These are phyloP conservation scores for Pilaira anomala DNA, from an alignment of 192 early-diverging fungal genomes.

Conservation along the genomic window DNA sequence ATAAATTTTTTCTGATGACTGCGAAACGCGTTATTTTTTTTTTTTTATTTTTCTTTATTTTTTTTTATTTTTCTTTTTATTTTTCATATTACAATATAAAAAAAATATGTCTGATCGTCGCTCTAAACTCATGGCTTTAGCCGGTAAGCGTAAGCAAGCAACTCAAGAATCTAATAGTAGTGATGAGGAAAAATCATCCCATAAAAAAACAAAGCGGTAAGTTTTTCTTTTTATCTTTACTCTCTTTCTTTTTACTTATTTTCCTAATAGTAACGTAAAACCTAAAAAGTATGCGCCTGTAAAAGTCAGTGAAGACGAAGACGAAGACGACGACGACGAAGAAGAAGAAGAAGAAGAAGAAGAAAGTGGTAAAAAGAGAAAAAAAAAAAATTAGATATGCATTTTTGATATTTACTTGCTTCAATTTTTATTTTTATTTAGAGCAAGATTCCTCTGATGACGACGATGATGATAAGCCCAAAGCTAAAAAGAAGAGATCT, in stretches of 20 bases:
- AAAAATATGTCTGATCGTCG: slow-evolving; percentile 7
- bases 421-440: too few relatives aligned
- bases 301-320: slow-evolving; percentile 21
- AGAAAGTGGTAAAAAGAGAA: slow-evolving; percentile 12
- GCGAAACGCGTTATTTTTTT: too few relatives aligned
- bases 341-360: slow-evolving; percentile 36
- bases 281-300: background rate
- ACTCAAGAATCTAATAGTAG: background rate
- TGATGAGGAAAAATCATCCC: background rate
- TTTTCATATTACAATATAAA: too few relatives aligned
- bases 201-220: background rate
- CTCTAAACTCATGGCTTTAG: background rate
- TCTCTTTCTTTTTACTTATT: background rate
- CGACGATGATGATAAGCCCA: slow-evolving; percentile 5
- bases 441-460: slow-evolving; percentile 10
- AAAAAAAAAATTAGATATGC: too few relatives aligned
- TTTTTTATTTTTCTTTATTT: background rate
- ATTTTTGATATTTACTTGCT: too few relatives aligned
- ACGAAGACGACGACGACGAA: slow-evolving; percentile 20
- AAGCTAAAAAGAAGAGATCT: slow-evolving; percentile 2
- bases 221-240: background rate
- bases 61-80: background rate
- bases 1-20: background rate
- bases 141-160: background rate
- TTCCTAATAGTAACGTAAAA: slow-evolving; percentile 5